phyloP scores from a whole-genome alignment of 1,284 basidiomycete species.

The Boletellus deceptivus region DNA sequence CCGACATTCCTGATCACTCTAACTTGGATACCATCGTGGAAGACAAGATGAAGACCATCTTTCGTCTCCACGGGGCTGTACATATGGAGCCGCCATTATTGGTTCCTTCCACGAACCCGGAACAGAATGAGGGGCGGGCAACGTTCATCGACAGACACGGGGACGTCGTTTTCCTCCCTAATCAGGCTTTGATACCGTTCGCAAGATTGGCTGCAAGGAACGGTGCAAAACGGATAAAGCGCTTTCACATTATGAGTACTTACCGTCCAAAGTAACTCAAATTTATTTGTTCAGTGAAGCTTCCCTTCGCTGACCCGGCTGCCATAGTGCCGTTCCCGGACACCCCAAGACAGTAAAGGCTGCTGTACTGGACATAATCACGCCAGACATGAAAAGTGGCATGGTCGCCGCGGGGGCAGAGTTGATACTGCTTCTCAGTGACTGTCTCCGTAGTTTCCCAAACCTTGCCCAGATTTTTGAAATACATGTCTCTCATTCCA shows the following conservation, averaged over 20 bases:
- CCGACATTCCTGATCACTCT: conserved; percentile 69
- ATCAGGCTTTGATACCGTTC: conserved; percentile 78
- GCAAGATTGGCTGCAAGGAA: conserved; percentile 80
- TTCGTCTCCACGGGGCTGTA: conserved; percentile 87
- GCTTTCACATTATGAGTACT: conserved; percentile 80
- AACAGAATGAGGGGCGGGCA: conserved; percentile 49
- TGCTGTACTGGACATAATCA: conserved; percentile 78
- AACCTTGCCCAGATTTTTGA: conserved; percentile 63
- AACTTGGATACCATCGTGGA: conserved; percentile 76
- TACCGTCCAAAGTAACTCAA: conserved; percentile 60
- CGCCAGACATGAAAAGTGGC: conserved; percentile 61
- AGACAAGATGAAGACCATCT: conserved; percentile 73
- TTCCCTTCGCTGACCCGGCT: conserved; percentile 1
- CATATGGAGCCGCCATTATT: conserved; percentile 83
- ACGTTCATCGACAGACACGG: conserved; percentile 81
- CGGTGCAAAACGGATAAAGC: conserved; percentile 79
- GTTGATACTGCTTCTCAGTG: conserved; percentile 62
- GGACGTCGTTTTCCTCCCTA: conserved; percentile 78
- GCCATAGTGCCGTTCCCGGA: conserved; percentile 54
- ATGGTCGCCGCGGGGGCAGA: conserved; percentile 67
- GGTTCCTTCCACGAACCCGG: conserved; percentile 50
- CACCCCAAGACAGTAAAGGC: conserved; percentile 71
- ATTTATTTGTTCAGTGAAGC: neutral
- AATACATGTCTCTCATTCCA: conserved; percentile 72
- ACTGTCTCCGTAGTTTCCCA: conserved; percentile 69